Conservation (phyloP, 202 grass and related monocot species). For the Sporobolus alterniflorus region DNA sequence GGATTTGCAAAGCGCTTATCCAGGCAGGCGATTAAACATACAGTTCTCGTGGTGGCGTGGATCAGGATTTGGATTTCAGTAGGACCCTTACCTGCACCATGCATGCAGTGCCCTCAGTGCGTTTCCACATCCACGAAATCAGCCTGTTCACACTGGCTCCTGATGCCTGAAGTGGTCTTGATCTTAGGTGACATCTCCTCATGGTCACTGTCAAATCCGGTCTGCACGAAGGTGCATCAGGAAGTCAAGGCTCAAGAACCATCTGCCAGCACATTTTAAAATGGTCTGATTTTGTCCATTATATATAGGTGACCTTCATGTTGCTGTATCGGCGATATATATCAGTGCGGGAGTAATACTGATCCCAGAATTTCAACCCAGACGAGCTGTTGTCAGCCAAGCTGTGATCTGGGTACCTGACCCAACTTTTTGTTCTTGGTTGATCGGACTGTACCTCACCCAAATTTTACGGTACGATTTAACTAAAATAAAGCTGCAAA, state of each 20-base stretch:
- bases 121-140: neutral
- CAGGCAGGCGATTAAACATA: neutral
- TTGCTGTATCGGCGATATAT: neutral
- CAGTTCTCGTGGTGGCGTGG: constrained; percentile 2
- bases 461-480: neutral
- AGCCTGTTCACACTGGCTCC: neutral
- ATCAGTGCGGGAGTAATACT: neutral
- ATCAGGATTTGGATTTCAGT: constrained; percentile 19
- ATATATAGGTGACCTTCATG: neutral
- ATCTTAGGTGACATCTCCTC: neutral
- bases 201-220: neutral
- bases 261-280: neutral
- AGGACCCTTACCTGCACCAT: constrained; percentile 23
- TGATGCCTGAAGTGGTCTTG: constrained; percentile 10
- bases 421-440: neutral
- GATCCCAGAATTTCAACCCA: neutral
- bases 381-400: neutral
- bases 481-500: neutral
- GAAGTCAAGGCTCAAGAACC: constrained; percentile 7
- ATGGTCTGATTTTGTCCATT: neutral
- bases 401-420: neutral
- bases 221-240: neutral
- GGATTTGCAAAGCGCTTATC: neutral
- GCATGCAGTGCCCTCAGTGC: neutral
- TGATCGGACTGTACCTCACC: neutral